Evolutionary conservation across 805 yeast genomes (phyloP), one percentile per base, ranked within the genome.

Genomic region (Wickerhamomyces silvicola): DNA sequence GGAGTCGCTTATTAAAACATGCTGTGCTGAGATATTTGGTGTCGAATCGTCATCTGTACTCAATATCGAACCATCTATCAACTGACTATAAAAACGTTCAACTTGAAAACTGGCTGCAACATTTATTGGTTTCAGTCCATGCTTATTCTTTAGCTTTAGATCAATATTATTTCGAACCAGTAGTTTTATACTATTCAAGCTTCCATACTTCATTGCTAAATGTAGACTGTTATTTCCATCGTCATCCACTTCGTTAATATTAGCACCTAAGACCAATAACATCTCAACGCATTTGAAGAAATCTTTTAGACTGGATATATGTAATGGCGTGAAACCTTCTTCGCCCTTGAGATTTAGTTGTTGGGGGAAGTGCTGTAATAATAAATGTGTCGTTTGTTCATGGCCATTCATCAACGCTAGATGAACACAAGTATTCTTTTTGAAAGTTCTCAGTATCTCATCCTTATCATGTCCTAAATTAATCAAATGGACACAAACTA

Each of bases 161-260:
- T 75, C 70, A 2, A 75, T 72, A 14, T 68, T 64, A 19, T 72
- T 61, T 12, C 59, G 62, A 0, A 79, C 54, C 27, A 82, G 56
- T 21, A 78, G 50, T 32, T 70, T 65, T 39, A 76, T 56, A 28
- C 83, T 76, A 29, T 70, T 70, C 11, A 71, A 46, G 38, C 74
- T 71, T 6, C 88, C 90, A 45, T 68, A 73, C 34, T 81, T 79
- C 43, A 84, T 69, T 0, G 96, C 94, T 32, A 81, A 63, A 56
- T 90, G 97, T 25, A 90, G 59, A 0, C 95, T 85, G 3, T 94
- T 78, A 49, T 86, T 83, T 1, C 92, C 94, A 11, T 72, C 71
- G 8, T 64, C 60, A 51, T 92, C 95, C 33, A 75, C 78, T 5
- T 75, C 53, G 43, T 81, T 78, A 28, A 86, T 65, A 46, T 84